Evolutionary conservation across 208 protist species (phyloP).

Genomic region (Wallacemonas rigidus): DNA sequence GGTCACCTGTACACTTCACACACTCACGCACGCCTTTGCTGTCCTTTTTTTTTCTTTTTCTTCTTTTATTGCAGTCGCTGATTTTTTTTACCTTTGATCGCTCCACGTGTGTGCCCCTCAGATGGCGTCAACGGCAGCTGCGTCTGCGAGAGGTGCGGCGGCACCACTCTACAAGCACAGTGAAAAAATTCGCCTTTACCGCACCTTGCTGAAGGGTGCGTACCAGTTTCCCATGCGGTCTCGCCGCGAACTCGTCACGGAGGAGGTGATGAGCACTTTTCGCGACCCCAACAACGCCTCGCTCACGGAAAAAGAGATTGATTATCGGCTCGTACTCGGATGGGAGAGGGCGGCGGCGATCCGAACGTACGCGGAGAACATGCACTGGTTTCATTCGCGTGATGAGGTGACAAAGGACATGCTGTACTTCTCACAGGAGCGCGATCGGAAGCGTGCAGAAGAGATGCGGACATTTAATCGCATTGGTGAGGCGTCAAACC

Average conservation of each 20-base stretch:
- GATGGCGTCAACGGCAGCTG: not conserved
- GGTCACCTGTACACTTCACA: not conserved
- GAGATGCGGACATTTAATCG: conserved; percentile 61
- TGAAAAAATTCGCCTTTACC: conserved; percentile 80
- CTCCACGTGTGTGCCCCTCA: too few relatives aligned
- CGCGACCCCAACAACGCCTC: conserved; percentile 56
- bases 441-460: conserved; percentile 51
- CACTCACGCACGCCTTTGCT: not conserved
- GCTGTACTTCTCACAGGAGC: conserved; percentile 75
- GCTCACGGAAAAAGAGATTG: conserved; percentile 65
- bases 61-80: not conserved
- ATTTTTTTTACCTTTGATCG: not conserved
- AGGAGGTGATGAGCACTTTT: conserved; percentile 78
- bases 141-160: conserved; percentile 12
- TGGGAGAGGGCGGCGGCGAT: conserved; percentile 79
- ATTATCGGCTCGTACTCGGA: conserved; percentile 79
- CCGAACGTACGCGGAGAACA: conserved; percentile 83
- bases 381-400: conserved; percentile 91
- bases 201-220: conserved; percentile 72
- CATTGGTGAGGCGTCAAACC: conserved; percentile 48
- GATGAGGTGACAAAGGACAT: conserved; percentile 89
- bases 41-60: not conserved
- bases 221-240: conserved; percentile 74
- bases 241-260: conserved; percentile 77
- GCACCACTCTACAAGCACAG: conserved; percentile 45